These are phyloP conservation scores for Exophiala sp. DNA, from an alignment of 2,329 filamentous ascomycete species.

Conservation along the genomic window DNA sequence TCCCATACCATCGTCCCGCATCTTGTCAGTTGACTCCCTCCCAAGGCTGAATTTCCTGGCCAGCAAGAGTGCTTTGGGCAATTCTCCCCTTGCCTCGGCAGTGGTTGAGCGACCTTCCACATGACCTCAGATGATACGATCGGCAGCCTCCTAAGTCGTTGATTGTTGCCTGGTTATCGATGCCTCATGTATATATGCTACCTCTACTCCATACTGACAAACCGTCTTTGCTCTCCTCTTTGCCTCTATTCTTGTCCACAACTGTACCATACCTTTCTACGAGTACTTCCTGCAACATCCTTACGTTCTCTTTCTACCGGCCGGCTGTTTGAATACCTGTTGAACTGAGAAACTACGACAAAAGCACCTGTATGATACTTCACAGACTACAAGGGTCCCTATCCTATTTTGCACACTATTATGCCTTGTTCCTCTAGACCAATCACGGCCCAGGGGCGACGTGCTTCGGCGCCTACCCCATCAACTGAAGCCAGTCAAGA, in stretches of 20 bases:
- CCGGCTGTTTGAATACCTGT: not conserved
- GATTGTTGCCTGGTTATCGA: too few species aligned
- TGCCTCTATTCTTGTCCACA: not conserved
- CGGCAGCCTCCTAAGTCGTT: too few species aligned
- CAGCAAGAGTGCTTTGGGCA: too few species aligned
- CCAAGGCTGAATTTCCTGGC: too few species aligned
- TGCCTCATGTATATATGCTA: too few species aligned
- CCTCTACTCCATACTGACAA: too few species aligned
- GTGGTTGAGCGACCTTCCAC: too few species aligned
- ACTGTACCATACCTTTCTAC: not conserved
- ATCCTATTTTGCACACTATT: conserved; percentile 12
- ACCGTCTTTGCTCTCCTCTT: too few species aligned
- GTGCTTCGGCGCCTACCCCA: conserved; percentile 2
- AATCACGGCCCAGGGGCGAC: not conserved
- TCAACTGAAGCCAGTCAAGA: not conserved
- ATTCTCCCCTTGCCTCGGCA: too few species aligned
- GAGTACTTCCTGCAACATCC: not conserved
- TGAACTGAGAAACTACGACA: not conserved
- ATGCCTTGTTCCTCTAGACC: conserved; percentile 1
- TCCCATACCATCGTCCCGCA: too few species aligned
- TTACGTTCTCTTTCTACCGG: not conserved
- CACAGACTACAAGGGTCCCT: conserved; percentile 10
- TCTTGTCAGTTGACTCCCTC: too few species aligned
- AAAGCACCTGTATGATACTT: conserved; percentile 1
- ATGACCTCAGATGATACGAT: too few species aligned